Evolutionary conservation across 1,284 basidiomycete genomes (phyloP).

Genomic region (Ganoderma multipileum): DNA sequence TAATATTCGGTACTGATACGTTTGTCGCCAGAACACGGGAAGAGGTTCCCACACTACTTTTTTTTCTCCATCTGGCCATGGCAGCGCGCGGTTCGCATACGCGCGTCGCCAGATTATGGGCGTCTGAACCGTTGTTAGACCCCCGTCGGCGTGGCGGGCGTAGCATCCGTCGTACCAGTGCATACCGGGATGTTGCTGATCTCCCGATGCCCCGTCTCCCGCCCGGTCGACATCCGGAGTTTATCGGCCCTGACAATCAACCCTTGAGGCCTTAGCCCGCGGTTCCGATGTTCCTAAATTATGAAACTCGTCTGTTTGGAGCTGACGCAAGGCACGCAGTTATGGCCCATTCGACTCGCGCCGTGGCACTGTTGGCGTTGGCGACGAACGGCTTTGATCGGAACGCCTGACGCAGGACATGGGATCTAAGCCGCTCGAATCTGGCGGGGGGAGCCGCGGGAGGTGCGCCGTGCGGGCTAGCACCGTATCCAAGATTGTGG

Average conservation of each 20-base stretch:
- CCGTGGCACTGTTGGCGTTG: conserved; percentile 10
- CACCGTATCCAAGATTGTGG: background rate
- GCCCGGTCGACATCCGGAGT: conserved; percentile 11
- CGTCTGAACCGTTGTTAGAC: conserved; percentile 4
- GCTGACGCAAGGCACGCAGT: conserved; percentile 11
- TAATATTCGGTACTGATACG: background rate
- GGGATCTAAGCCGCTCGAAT: conserved; percentile 10
- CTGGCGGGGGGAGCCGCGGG: background rate
- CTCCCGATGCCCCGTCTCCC: conserved; percentile 13
- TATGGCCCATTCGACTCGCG: conserved; percentile 1
- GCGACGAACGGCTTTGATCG: conserved; percentile 9
- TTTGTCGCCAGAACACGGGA: background rate
- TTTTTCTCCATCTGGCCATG: background rate
- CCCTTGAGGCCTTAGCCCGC: background rate
- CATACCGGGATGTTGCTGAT: conserved; percentile 20
- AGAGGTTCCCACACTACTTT: background rate
- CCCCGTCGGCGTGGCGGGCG: conserved; percentile 8
- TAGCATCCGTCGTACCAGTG: conserved; percentile 19
- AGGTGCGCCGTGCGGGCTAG: background rate
- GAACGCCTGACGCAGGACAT: conserved; percentile 9
- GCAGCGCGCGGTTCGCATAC: conserved; percentile 2
- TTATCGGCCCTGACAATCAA: conserved; percentile 10
- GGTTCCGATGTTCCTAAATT: conserved; percentile 9
- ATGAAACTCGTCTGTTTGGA: conserved; percentile 9
- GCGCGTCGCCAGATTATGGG: background rate